Evolutionary conservation across 83 land plant species (phyloP), one percentile per base, ranked within the genome.

Genomic region (Larix sibirica): DNA sequence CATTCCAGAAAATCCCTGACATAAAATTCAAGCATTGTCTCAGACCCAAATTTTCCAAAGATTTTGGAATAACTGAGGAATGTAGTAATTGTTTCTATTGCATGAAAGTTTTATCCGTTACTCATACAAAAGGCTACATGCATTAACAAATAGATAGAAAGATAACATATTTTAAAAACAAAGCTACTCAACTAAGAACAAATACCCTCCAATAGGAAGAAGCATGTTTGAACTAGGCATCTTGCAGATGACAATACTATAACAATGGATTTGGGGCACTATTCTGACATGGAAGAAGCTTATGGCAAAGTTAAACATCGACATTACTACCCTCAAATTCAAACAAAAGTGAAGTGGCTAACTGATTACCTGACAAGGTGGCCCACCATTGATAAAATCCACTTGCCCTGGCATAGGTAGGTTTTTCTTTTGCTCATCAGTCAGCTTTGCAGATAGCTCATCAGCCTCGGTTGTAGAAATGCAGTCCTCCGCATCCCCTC

Each of bases 371-470:
- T 98, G 99, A 79, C 99, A 96, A 36, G 99, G 99, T 80, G 99
- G 99, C 0, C 99, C 99, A 58, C 99, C 99, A 88, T 93, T 95
- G 42, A 98, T 98, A 80, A 98, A 95, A 84, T 98, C 98, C n/a
- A 97, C 99, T 82, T 96, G 86, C 47, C 99, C 99, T 12, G 98
- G 99, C 56, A 83, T 77, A 0, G 99, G 99, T 68, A 98, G 83
- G 44, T 85, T 87, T 18, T 69, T 79, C 54, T 89, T 88, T 68
- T 84, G 89, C 50, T 94, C 91, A 33, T 94, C 89, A 44, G 83
- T 81, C 20, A 94, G 81, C 38, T 77, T 68, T 58, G 90, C 85
- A 59, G 90, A 86, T 84, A 95, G 80, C n/a, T 98, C 95, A 59
- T 81, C 88, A 70, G 99, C 99, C 81, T 98, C 99, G 12, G 99